Conservation (phyloP, 1,284 basidiomycete genomes). For the Cystobasidium sp. region DNA sequence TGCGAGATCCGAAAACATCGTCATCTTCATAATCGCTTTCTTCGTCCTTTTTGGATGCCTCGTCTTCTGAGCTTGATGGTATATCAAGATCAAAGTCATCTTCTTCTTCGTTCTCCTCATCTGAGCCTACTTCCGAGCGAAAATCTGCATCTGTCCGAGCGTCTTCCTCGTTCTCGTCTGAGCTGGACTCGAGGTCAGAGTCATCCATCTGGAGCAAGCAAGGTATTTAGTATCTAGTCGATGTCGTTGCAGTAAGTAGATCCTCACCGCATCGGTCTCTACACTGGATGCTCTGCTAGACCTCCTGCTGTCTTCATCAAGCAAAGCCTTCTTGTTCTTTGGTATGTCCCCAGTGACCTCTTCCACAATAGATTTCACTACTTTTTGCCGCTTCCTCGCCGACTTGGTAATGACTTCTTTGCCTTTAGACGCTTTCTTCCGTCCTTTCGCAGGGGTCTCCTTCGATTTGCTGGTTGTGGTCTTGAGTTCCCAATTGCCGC, state of each 20-base stretch:
- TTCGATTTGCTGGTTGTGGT: conserved; percentile 10
- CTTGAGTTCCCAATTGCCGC: conserved; percentile 47
- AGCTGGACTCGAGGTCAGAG: conserved; percentile 21
- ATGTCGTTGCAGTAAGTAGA: background rate
- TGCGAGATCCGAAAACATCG: conserved; percentile 26
- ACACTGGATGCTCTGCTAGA: conserved; percentile 28
- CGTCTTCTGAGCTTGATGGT: conserved; percentile 17
- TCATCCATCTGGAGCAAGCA: background rate
- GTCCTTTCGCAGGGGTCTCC: conserved; percentile 12
- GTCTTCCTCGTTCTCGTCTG: conserved; percentile 30
- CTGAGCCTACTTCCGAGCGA: conserved; percentile 15
- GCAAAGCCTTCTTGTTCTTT: background rate
- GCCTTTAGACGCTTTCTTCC: conserved; percentile 10
- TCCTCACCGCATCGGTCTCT: conserved; percentile 23
- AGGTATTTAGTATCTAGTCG: background rate
- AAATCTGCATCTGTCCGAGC: conserved; percentile 38
- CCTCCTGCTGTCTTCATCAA: conserved; percentile 13
- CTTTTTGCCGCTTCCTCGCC: conserved; percentile 26
- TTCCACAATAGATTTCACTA: conserved; percentile 29
- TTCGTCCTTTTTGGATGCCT: conserved; percentile 7
- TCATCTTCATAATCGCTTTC: conserved; percentile 27
- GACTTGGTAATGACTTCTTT: conserved; percentile 5
- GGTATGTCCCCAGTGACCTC: conserved; percentile 27
- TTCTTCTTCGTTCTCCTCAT: conserved; percentile 34
- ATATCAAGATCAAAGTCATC: conserved; percentile 29